Percentiles rank a stretch among this genome's conserved stretches.
These are phyloP conservation scores for Ettlia oleoabundans DNA, from an alignment of 139 green algal genomes.

Conservation along the genomic window DNA sequence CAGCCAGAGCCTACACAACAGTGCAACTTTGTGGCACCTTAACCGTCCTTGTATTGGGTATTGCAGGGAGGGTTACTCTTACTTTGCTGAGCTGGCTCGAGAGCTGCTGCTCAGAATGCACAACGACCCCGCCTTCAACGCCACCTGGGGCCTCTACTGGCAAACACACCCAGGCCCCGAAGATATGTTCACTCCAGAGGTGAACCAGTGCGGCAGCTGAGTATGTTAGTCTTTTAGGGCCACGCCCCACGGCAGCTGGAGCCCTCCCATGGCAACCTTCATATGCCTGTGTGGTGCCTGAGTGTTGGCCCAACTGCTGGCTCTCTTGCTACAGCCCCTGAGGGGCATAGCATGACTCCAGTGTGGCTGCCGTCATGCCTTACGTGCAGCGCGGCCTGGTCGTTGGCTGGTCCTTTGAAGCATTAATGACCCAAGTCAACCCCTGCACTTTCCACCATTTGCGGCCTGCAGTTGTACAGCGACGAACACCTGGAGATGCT, in stretches of 20 bases:
- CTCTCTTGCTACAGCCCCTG: no score
- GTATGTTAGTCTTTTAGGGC: no score
- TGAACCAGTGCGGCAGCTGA: no score
- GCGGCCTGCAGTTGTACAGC: neutral
- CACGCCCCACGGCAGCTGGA: neutral
- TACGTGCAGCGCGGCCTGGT: no score
- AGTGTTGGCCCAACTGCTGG: neutral
- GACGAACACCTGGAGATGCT: conserved; percentile 1
- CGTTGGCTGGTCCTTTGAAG: no score
- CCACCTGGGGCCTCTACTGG: conserved; percentile 1
- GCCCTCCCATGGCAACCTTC: neutral
- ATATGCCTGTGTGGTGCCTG: neutral
- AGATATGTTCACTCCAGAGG: conserved; percentile 2
- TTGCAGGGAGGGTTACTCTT: neutral
- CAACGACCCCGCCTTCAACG: neutral
- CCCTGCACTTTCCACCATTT: neutral
- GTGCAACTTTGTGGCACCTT: neutral
- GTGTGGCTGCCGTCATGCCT: no score
- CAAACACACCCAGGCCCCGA: neutral
- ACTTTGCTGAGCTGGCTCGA: neutral
- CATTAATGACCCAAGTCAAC: no score
- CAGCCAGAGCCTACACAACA: neutral
- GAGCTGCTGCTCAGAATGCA: neutral
- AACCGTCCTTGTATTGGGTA: neutral
- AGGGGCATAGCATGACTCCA: no score